Base-by-base conservation (phyloP, 148 eudicot species). In the Selenicereus undatus region DNA sequence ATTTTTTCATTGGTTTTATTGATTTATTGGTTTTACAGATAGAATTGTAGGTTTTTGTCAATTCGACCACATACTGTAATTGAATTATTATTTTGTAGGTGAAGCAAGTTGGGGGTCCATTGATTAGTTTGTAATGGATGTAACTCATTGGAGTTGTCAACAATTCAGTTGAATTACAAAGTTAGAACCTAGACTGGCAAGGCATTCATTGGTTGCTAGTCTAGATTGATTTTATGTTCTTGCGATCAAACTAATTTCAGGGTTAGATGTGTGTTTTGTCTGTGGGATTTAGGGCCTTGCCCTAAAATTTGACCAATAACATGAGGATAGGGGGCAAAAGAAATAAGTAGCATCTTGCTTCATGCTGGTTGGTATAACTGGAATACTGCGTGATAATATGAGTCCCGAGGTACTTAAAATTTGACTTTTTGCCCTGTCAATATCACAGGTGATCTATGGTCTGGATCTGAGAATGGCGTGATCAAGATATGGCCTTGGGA, bases 401-500 rank as follows among this genome's bases (percentile, higher is more conserved):
- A 36, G 4, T 30, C 18, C 3, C 27, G 36, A 51, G n/a, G 60
- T 18, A 3, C 35, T 50, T 73, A 50, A 54, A 69, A 22, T 24
- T 78, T 70, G 68, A 64, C 11, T 56, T 29, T 27, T 69, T 22
- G 24, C 74, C 52, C 60, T 66, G 71, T 18, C 35, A 27, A 12
- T 20, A 73, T 72, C 76, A 71, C 85, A 93, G 99, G 99, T 84
- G 98, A 96, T 83, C 66, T 96, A 77, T 94, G 99, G 99, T 85
- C 94, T 24, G 98, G 98, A 68, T 89, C 88, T 66, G 99, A 97
- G 84, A 91, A 90, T 11, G 99, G 99, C 27, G 79, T 81, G 68
- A 92, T 97, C 81, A 89, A 86, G 74, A 88, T 97, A 22, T 97
- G 99, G 98, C 91, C 98, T 1, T 97, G 95, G 97, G 99, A 97